Percentiles rank a stretch among this genome's conserved stretches.
phyloP scores from a whole-genome alignment of 2,329 filamentous ascomycete genomes.

The Alternaria gansuensis region DNA sequence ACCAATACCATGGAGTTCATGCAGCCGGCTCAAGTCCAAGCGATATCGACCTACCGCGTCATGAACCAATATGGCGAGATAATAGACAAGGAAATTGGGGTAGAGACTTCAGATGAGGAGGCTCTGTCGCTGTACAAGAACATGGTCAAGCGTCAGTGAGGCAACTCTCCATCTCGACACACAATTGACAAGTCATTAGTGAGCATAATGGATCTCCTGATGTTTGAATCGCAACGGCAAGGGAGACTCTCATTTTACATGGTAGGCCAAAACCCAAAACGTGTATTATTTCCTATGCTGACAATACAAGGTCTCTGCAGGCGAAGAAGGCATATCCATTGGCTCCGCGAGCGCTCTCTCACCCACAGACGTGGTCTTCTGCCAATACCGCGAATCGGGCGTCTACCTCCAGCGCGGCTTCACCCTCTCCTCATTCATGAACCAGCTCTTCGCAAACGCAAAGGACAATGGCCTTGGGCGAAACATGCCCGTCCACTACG shows the following conservation, averaged over 20 bases:
- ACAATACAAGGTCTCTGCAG: slow-evolving; percentile 70
- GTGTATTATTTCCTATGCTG: not conserved
- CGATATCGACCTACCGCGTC: slow-evolving; percentile 89
- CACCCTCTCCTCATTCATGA: slow-evolving; percentile 89
- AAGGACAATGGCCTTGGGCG: slow-evolving; percentile 82
- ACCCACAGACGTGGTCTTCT: slow-evolving; percentile 89
- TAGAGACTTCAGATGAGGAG: slow-evolving; percentile 71
- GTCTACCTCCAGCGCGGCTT: slow-evolving; percentile 91
- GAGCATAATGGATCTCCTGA: slow-evolving; percentile 93
- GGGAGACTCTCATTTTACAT: slow-evolving; percentile 97
- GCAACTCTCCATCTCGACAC: not conserved
- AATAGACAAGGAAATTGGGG: slow-evolving; percentile 75
- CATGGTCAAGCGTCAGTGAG: slow-evolving; percentile 65
- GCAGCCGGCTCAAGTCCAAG: slow-evolving; percentile 71
- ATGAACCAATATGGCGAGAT: slow-evolving; percentile 88
- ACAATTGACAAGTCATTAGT: slow-evolving; percentile 53
- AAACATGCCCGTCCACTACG: slow-evolving; percentile 98
- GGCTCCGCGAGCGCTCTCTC: slow-evolving; percentile 84
- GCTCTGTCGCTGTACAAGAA: slow-evolving; percentile 68
- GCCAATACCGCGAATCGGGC: slow-evolving; percentile 92
- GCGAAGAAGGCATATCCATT: slow-evolving; percentile 92
- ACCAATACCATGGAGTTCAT: slow-evolving; percentile 81
- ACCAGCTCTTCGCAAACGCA: slow-evolving; percentile 87
- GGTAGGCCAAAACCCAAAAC: slow-evolving; percentile 61
- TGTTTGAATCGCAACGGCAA: slow-evolving; percentile 97